Evolutionary conservation across 164 flowering plant species (phyloP).

Genomic region (Berberis thunbergii): DNA sequence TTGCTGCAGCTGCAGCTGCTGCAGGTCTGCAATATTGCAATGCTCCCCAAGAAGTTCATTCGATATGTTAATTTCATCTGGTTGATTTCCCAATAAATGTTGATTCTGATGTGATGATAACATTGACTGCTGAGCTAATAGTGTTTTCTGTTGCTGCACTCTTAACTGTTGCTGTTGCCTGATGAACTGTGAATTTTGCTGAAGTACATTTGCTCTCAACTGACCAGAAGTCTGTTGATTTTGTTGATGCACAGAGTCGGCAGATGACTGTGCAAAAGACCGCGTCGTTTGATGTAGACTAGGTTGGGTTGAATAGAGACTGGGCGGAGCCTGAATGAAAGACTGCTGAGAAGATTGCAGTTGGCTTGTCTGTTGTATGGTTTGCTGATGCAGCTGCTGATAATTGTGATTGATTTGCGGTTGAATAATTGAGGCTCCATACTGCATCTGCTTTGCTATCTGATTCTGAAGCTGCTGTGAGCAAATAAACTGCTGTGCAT

Average conservation of each 20-base stretch:
- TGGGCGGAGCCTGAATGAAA: slow-evolving; percentile 36
- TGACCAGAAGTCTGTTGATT: slow-evolving; percentile 55
- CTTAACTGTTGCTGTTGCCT: slow-evolving; percentile 45
- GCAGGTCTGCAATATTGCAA: slow-evolving; percentile 10
- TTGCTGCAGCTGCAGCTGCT: slow-evolving; percentile 12
- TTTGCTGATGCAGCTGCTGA: slow-evolving; percentile 22
- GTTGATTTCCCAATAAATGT: slow-evolving; percentile 13
- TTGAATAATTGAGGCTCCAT: slow-evolving; percentile 38
- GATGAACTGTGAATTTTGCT: slow-evolving; percentile 52
- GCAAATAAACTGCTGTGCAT: slow-evolving; percentile 19
- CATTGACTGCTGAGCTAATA: slow-evolving; percentile 39
- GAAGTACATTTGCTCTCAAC: slow-evolving; percentile 42
- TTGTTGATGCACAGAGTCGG: slow-evolving; percentile 40
- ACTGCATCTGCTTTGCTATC: slow-evolving; percentile 29
- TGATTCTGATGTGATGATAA: slow-evolving; percentile 44
- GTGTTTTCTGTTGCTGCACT: slow-evolving; percentile 52
- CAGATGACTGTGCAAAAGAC: slow-evolving; percentile 37
- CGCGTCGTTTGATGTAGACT: slow-evolving; percentile 33
- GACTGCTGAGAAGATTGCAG: slow-evolving; percentile 56
- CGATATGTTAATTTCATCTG: slow-evolving; percentile 10
- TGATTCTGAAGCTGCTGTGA: slow-evolving; percentile 35
- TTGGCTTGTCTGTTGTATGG: slow-evolving; percentile 40
- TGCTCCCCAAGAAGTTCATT: slow-evolving; percentile 18
- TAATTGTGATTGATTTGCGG: slow-evolving; percentile 32
- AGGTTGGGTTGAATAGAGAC: slow-evolving; percentile 19